Evolutionary conservation across 768 basidiomycete genomes (phyloP).

Genomic region (Tylopilus intermedius): DNA sequence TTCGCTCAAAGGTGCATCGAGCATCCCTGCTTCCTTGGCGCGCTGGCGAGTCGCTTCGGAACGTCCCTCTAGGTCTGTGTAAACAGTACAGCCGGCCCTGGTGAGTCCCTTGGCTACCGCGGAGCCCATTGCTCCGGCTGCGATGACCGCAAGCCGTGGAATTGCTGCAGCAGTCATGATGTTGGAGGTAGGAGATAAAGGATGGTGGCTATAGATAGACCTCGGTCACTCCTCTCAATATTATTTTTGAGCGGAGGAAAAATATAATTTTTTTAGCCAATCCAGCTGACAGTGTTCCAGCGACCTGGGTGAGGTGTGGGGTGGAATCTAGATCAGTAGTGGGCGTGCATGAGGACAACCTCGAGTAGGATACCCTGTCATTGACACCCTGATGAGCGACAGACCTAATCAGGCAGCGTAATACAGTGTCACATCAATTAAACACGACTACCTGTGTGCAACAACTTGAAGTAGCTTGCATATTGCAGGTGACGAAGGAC

Average conservation of each 20-base stretch:
- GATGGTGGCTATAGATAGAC: conserved; percentile 1
- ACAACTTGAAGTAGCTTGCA: neutral
- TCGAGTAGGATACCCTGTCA: neutral
- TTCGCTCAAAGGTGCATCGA: conserved; percentile 35
- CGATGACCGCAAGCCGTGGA: conserved; percentile 43
- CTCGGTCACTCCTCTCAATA: conserved; percentile 5
- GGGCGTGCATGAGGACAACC: conserved; percentile 10
- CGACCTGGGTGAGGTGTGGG: conserved; percentile 5
- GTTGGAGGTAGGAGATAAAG: conserved; percentile 7
- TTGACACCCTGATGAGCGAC: neutral
- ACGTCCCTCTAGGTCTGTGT: conserved; percentile 51
- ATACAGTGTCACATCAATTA: neutral
- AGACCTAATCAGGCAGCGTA: conserved; percentile 2
- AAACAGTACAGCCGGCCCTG: conserved; percentile 45
- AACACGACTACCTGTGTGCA: neutral
- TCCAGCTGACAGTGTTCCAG: neutral
- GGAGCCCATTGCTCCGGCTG: conserved; percentile 58
- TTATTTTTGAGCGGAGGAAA: conserved; percentile 1
- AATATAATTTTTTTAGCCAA: neutral
- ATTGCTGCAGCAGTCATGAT: conserved; percentile 11
- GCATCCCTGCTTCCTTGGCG: conserved; percentile 49
- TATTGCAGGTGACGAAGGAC: neutral
- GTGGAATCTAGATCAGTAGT: conserved; percentile 17
- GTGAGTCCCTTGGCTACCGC: conserved; percentile 48
- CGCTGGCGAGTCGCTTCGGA: conserved; percentile 47